Percentiles rank a stretch among this genome's conserved stretches.
These are phyloP conservation scores for Lactarius psammicola DNA, from an alignment of 768 basidiomycete species.

Conservation along the genomic window DNA sequence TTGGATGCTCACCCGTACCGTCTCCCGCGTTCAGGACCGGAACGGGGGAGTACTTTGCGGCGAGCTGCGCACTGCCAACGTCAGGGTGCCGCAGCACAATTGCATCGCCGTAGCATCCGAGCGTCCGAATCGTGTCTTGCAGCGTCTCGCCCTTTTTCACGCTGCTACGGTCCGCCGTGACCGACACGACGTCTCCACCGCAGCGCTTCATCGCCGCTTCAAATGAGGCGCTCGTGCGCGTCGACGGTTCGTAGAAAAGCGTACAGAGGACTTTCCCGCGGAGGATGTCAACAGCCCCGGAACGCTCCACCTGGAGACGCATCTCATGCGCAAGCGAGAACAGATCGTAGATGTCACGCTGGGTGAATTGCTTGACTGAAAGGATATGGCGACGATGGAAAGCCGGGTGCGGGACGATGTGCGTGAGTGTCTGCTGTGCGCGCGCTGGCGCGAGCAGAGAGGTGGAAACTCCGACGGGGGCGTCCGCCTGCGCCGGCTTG, in stretches of 20 bases:
- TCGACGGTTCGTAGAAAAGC: slow-evolving; percentile 96
- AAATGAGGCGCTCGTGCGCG: slow-evolving; percentile 92
- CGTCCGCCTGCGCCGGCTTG: slow-evolving; percentile 14
- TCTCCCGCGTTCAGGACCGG: slow-evolving; percentile 97
- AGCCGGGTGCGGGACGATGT: slow-evolving; percentile 67
- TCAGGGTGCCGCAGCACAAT: slow-evolving; percentile 94
- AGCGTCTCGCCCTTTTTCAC: slow-evolving; percentile 92
- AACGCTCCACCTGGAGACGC: slow-evolving; percentile 92
- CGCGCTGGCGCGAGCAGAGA: slow-evolving; percentile 37
- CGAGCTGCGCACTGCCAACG: slow-evolving; percentile 88
- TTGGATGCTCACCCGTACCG: slow-evolving; percentile 96
- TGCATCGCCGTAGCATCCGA: slow-evolving; percentile 94
- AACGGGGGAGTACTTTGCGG: slow-evolving; percentile 95
- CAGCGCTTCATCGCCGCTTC: slow-evolving; percentile 99
- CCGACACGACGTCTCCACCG: slow-evolving; percentile 91
- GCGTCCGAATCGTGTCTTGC: slow-evolving; percentile 89
- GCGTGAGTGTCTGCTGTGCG: slow-evolving; percentile 43
- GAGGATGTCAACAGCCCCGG: slow-evolving; percentile 82
- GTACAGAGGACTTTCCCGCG: slow-evolving; percentile 90
- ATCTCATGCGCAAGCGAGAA: slow-evolving; percentile 96
- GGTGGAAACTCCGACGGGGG: slow-evolving; percentile 1
- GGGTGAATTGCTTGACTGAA: slow-evolving; percentile 88
- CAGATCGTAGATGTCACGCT: slow-evolving; percentile 86
- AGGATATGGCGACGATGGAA: slow-evolving; percentile 95
- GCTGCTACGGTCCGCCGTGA: slow-evolving; percentile 78